phyloP scores from a whole-genome alignment of 179 eudicot species.

The Sideroxylon spinosum region DNA sequence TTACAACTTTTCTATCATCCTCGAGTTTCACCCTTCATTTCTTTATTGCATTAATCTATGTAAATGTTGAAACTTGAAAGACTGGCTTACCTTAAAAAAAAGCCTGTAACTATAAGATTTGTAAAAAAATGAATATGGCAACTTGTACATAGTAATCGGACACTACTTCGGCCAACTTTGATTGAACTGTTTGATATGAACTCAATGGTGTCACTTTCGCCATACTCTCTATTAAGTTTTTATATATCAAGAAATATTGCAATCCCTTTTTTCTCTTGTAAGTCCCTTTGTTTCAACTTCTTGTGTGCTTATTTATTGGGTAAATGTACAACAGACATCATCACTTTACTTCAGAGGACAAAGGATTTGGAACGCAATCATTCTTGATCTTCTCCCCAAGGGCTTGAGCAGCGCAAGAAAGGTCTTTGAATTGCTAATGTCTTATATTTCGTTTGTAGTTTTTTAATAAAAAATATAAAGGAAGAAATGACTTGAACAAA shows the following conservation, averaged over 20 bases:
- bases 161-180: neutral
- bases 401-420: slow-evolving; percentile 63
- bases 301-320: neutral
- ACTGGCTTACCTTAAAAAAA: neutral
- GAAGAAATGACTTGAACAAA: neutral
- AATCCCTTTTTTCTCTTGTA: neutral
- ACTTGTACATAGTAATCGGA: neutral
- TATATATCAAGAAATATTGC: too few relatives aligned
- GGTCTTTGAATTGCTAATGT: slow-evolving; percentile 33
- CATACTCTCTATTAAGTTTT: neutral
- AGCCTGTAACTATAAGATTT: too few relatives aligned
- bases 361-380: slow-evolving; percentile 82
- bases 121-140: neutral
- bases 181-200: neutral
- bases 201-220: neutral
- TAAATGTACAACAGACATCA: slow-evolving; percentile 54
- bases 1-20: neutral
- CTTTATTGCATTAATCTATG: neutral
- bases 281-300: neutral
- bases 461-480: neutral
- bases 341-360: slow-evolving; percentile 89
- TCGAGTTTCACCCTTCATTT: neutral
- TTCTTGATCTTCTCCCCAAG: slow-evolving; percentile 81
- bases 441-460: neutral
- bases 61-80: neutral